phyloP scores from a whole-genome alignment of 495 filamentous ascomycete genomes.

The Penicillium desertorum region DNA sequence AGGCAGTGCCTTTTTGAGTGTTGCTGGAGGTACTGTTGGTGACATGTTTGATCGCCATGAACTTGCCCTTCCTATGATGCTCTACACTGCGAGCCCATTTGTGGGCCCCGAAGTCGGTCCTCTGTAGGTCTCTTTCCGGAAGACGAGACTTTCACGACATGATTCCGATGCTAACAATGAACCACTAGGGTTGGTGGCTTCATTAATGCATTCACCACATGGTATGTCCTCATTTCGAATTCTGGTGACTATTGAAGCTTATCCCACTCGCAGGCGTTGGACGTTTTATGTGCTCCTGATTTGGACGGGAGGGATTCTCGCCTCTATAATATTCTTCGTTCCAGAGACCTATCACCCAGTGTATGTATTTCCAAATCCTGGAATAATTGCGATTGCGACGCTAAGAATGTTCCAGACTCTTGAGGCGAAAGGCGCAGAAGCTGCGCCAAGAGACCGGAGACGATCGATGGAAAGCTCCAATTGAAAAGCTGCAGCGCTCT shows the following conservation, averaged over 20 bases:
- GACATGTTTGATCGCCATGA: constrained; percentile 79
- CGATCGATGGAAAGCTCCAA: constrained; percentile 71
- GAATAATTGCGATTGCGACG: neutral
- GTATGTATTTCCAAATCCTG: constrained; percentile 28
- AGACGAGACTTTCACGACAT: too few species aligned
- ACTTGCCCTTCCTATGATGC: constrained; percentile 74
- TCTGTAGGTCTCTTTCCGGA: constrained; percentile 38
- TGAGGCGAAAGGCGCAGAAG: constrained; percentile 70
- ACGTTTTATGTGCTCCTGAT: constrained; percentile 86
- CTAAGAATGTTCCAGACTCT: constrained; percentile 53
- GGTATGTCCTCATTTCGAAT: constrained; percentile 44
- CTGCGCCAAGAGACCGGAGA: constrained; percentile 78
- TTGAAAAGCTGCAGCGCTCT: constrained; percentile 73
- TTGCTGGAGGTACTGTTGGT: constrained; percentile 88
- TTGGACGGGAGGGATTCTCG: constrained; percentile 66
- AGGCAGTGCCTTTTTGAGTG: constrained; percentile 84
- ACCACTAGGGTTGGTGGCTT: constrained; percentile 57
- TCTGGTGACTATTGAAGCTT: constrained; percentile 6
- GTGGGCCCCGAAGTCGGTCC: constrained; percentile 58
- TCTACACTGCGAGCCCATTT: constrained; percentile 78
- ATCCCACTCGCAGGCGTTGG: constrained; percentile 60
- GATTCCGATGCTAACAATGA: constrained; percentile 1
- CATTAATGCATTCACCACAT: constrained; percentile 72
- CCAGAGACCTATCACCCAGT: constrained; percentile 90
- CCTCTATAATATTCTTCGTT: constrained; percentile 66